Evolutionary conservation across 352 stramenopile species (phyloP).

Genomic region (Globisporangium uncinulatum): DNA sequence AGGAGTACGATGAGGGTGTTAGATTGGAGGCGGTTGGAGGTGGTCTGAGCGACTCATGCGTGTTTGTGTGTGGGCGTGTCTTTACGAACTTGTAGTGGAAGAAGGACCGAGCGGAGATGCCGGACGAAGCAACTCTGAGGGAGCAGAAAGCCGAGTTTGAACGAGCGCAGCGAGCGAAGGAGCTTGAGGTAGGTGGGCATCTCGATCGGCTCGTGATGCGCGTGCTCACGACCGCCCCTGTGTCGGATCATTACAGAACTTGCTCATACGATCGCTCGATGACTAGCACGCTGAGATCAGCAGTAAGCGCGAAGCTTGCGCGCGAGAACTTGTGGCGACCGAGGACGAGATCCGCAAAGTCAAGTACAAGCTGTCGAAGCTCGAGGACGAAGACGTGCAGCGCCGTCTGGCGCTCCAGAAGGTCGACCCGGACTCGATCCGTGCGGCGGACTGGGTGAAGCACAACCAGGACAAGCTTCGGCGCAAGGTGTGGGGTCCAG

Average conservation of each 20-base stretch:
- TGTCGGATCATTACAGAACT: too few relatives aligned
- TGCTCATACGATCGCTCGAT: not conserved
- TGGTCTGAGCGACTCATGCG: not conserved
- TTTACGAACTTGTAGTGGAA: slow-evolving; percentile 35
- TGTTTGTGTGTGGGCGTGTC: not conserved
- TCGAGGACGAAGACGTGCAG: slow-evolving; percentile 77
- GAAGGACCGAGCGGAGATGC: slow-evolving; percentile 44
- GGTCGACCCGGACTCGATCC: slow-evolving; percentile 65
- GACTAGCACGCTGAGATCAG: slow-evolving; percentile 59
- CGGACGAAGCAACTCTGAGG: slow-evolving; percentile 44
- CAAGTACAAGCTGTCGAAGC: slow-evolving; percentile 44
- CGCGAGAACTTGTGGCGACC: slow-evolving; percentile 34
- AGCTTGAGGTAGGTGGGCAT: slow-evolving; percentile 44
- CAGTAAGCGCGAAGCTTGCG: slow-evolving; percentile 54
- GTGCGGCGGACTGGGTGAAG: slow-evolving; percentile 71
- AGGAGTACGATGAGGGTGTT: slow-evolving; percentile 21
- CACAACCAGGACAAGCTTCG: slow-evolving; percentile 61
- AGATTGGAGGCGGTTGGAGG: too few relatives aligned
- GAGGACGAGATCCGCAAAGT: slow-evolving; percentile 53
- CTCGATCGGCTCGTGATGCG: too few relatives aligned
- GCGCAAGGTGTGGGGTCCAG: slow-evolving; percentile 75
- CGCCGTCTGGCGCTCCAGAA: slow-evolving; percentile 48
- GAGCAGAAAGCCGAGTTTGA: slow-evolving; percentile 57
- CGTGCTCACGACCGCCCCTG: too few relatives aligned
- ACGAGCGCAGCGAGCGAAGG: slow-evolving; percentile 55